These are phyloP conservation scores for Hypoxylon intermedium DNA, from an alignment of 495 filamentous ascomycete genomes.

Conservation along the genomic window DNA sequence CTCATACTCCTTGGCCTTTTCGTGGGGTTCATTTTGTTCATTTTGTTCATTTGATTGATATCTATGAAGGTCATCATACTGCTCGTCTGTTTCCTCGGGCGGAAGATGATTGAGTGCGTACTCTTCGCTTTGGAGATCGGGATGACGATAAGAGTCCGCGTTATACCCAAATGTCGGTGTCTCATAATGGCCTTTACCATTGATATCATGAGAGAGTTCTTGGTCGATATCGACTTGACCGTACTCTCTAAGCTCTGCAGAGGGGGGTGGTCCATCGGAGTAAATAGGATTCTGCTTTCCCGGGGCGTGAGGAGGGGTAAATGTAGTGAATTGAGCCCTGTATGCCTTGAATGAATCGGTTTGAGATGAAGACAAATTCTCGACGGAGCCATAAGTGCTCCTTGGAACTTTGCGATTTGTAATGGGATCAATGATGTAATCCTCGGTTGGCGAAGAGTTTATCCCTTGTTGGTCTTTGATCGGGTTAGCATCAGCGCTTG, in stretches of 20 bases:
- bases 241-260: conserved; percentile 50
- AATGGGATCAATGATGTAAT: conserved; percentile 66
- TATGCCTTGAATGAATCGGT: conserved; percentile 45
- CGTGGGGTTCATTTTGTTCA: conserved; percentile 3
- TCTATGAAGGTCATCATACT: conserved; percentile 40
- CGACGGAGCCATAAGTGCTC: neutral
- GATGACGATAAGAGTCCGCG: neutral
- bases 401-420: conserved; percentile 63
- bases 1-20: conserved; percentile 26
- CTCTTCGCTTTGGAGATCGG: conserved; percentile 39
- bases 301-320: conserved; percentile 33
- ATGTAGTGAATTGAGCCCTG: conserved; percentile 46
- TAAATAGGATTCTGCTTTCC: conserved; percentile 35
- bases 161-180: neutral
- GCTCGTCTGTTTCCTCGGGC: conserved; percentile 30
- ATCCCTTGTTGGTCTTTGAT: neutral
- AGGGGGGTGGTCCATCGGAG: conserved; percentile 45
- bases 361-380: neutral
- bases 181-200: neutral
- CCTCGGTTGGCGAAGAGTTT: conserved; percentile 18
- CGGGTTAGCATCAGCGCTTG: neutral
- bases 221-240: conserved; percentile 42
- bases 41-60: conserved; percentile 26
- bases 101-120: conserved; percentile 45
- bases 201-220: conserved; percentile 20